Evolutionary conservation across 1,284 basidiomycete species (phyloP), one percentile per base, ranked within the genome.

Genomic region (Trichosporon sp.): DNA sequence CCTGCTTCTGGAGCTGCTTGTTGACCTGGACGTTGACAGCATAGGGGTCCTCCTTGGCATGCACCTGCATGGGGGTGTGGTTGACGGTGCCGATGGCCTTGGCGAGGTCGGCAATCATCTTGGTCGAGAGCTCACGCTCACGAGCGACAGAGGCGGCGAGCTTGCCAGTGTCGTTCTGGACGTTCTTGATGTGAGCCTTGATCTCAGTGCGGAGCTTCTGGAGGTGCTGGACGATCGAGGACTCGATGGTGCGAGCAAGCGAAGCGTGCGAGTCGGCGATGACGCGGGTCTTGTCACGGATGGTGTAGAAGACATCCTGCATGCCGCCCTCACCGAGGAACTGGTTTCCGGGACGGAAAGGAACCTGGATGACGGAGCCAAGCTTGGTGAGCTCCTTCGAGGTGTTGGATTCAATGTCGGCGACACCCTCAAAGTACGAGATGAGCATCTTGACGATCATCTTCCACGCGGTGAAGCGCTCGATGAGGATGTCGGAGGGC

Each of bases 241-340:
- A 93, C 79, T 99, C 96, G 79, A 99, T 92, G 2, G 96, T 98
- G 73, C 95, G 91, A 2, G 96, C 96, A 5, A 99, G 89, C 80
- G 96, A 97, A 31, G 96, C 94, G 82, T 98, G 96, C 74, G 97
- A 93, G 85, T 99, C 96, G 8, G 96, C 95, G 76, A 98, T 94
- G 71, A 89, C 86, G 72, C 96, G 91, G 2, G 95, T 96, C 86
- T 96, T 96, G 87, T 98, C 95, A 38, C 93, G 90, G 76, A 99
- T 91, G 74, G 88, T 90, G 85, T 96, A 98, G 85, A 92, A 98
- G 54, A 98, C 90, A 80, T 98, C 96, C 90, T 92, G 91, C 67
- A 97, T 85, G 64, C 94, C 94, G 21, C 92, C 93, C 82, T 97
- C 94, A 46, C 95, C 95, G 11, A 97, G 86, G 82, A 97, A 97